Conservation (phyloP, 805 yeast genomes). For the Priceomyces melissophilus region DNA sequence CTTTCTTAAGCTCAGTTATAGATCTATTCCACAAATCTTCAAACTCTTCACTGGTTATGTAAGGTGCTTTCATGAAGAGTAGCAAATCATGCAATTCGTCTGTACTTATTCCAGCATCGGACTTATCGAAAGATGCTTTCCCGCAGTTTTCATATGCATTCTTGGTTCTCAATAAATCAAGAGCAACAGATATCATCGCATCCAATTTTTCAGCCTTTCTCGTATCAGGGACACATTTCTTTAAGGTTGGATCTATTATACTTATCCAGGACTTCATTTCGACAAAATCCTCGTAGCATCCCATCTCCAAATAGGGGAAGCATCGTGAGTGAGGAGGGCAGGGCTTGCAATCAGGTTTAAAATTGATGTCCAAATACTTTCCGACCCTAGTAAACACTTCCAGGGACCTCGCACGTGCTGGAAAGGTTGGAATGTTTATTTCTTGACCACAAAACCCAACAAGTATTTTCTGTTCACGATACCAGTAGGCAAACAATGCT, state of each 20-base stretch:
- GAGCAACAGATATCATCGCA: conserved; percentile 62
- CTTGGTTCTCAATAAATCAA: conserved; percentile 61
- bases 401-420: conserved; percentile 21
- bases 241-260: conserved; percentile 50
- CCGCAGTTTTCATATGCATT: conserved; percentile 67
- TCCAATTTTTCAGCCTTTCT: conserved; percentile 64
- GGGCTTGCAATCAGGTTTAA: conserved; percentile 62
- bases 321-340: conserved; percentile 87
- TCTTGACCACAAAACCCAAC: conserved; percentile 78
- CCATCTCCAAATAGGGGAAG: conserved; percentile 52
- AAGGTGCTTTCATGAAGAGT: conserved; percentile 42
- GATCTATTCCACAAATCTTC: conserved; percentile 72
- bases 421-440: conserved; percentile 42
- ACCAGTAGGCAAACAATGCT: conserved; percentile 51
- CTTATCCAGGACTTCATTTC: conserved; percentile 53
- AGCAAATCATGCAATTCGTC: conserved; percentile 53
- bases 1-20: conserved; percentile 55
- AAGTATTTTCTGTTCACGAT: conserved; percentile 56
- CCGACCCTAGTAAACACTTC: conserved; percentile 38
- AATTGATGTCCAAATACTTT: conserved; percentile 36
- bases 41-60: conserved; percentile 59
- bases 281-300: conserved; percentile 68
- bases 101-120: conserved; percentile 49
- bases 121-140: conserved; percentile 37
- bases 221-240: conserved; percentile 69